Percentiles rank a stretch among this genome's conserved stretches.
phyloP scores from a whole-genome alignment of 306 rosid genomes.

The Cicer cuneatum region DNA sequence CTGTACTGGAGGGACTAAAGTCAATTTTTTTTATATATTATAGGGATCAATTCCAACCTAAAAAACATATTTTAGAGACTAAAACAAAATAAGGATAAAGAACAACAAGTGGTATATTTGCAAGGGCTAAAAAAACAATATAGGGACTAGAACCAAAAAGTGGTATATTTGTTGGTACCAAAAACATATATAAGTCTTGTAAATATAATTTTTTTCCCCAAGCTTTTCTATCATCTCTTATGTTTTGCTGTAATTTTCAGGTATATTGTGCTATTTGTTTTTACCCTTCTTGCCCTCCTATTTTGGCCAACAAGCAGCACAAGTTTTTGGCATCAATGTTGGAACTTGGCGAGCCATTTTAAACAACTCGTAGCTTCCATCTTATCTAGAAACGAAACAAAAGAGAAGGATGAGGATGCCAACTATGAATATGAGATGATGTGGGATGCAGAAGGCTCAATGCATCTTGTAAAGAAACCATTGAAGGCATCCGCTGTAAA shows the following conservation, averaged over 20 bases:
- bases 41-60: too few species aligned
- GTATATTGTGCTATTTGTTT: constrained; percentile 62
- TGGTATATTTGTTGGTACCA: too few species aligned
- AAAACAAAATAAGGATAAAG: too few species aligned
- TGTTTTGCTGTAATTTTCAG: constrained; percentile 49
- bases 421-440: constrained; percentile 79
- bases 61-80: too few species aligned
- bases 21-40: too few species aligned
- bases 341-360: constrained; percentile 41
- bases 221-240: constrained; percentile 13
- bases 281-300: constrained; percentile 69
- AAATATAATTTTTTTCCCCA: constrained; percentile 28
- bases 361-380: constrained; percentile 52
- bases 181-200: too few species aligned
- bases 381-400: constrained; percentile 53
- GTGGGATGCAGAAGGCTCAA: constrained; percentile 86
- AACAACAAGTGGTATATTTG: too few species aligned
- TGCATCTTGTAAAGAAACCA: constrained; percentile 86
- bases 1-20: too few species aligned
- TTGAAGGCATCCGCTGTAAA: constrained; percentile 45
- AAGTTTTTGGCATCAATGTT: constrained; percentile 58
- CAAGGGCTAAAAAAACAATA: too few species aligned
- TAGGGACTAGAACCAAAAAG: too few species aligned
- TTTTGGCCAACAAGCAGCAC: constrained; percentile 72
- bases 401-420: constrained; percentile 78